Evolutionary conservation across 768 basidiomycete species (phyloP), one percentile per base, ranked within the genome.

Genomic region (Podaxis sp.): DNA sequence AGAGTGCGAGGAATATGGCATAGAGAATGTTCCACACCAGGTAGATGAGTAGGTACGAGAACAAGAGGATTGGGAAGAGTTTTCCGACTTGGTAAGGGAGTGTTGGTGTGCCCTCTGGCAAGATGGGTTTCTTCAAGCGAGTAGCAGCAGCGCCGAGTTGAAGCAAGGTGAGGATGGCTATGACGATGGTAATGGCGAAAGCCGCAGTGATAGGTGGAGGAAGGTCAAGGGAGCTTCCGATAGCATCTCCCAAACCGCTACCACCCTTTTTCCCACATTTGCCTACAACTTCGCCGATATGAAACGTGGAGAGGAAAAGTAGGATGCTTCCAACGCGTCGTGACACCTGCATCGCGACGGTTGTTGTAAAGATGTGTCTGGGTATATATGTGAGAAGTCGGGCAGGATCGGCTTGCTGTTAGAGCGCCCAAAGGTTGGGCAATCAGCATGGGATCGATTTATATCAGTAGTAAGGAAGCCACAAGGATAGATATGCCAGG

Each of bases 1-100:
- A n/a, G 28, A 36, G 2, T 4, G 59, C 57, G 16, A 59, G 18
- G 37, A 32, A 46, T 4, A 60, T n/a, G 14, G 59, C 51, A n/a
- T 60, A 54, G 28, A 60, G 51, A 18, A 54, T 35, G 25, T 60
- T 52, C 21, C 16, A 46, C 13, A 53, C n/a, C n/a, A 60, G 50
- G 42, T 32, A 54, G 18, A 53, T 21, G 21, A 42, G 7, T 6
- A 36, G 35, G 32, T 60, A 53, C 28, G 18, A 36, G 27, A 46
- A 44, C 4, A 60, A 25, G n/a, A 60, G 28, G 36, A 21, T 28
- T 25, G 48, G 57, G 27, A 60, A 60, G 25, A 60, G 59, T 46
- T 32, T 46, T 14, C 51, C 59, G 28, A 54, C 59, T 28, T 53
- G 37, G 21, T 52, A 60, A 5, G 51, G 59, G 5, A 54, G 51